Evolutionary conservation across 2,329 filamentous ascomycete species (phyloP).

Genomic region (Penicillium sp.): DNA sequence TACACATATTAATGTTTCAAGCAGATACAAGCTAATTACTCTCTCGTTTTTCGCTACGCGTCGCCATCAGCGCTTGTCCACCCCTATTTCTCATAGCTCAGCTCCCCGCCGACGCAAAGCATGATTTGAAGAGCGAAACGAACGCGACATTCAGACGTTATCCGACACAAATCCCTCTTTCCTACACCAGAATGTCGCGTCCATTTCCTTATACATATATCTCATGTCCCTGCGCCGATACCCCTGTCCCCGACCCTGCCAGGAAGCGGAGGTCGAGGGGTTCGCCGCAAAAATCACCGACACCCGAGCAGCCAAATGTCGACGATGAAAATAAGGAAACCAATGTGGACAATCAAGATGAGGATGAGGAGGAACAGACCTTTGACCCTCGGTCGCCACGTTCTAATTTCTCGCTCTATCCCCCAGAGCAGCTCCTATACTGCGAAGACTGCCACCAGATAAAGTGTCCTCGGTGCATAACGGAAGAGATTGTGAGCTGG

Average conservation of each 20-base stretch:
- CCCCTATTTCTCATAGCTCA: background rate
- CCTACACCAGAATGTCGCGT: slow-evolving; percentile 45
- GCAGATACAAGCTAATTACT: background rate
- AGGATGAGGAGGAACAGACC: slow-evolving; percentile 67
- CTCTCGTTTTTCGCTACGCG: background rate
- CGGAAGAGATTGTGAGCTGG: slow-evolving; percentile 90
- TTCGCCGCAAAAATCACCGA: slow-evolving; percentile 29
- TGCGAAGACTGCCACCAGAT: slow-evolving; percentile 98
- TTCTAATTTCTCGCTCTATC: slow-evolving; percentile 87
- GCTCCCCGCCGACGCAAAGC: slow-evolving; percentile 12
- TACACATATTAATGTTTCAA: background rate
- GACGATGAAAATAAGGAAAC: slow-evolving; percentile 2
- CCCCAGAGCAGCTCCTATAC: slow-evolving; percentile 88
- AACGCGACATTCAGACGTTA: background rate
- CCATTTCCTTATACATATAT: slow-evolving; percentile 62
- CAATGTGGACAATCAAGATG: slow-evolving; percentile 30
- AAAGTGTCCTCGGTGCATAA: slow-evolving; percentile 83
- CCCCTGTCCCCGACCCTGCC: slow-evolving; percentile 39
- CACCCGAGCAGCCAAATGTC: slow-evolving; percentile 18
- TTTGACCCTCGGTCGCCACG: slow-evolving; percentile 83
- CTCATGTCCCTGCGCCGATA: slow-evolving; percentile 59
- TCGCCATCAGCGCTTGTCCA: background rate
- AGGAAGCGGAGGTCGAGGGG: slow-evolving; percentile 38
- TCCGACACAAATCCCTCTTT: background rate
- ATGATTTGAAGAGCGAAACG: slow-evolving; percentile 16